These are phyloP conservation scores for Pseudocercospora pini-densiflorae DNA, from an alignment of 2,329 filamentous ascomycete species.

Conservation along the genomic window DNA sequence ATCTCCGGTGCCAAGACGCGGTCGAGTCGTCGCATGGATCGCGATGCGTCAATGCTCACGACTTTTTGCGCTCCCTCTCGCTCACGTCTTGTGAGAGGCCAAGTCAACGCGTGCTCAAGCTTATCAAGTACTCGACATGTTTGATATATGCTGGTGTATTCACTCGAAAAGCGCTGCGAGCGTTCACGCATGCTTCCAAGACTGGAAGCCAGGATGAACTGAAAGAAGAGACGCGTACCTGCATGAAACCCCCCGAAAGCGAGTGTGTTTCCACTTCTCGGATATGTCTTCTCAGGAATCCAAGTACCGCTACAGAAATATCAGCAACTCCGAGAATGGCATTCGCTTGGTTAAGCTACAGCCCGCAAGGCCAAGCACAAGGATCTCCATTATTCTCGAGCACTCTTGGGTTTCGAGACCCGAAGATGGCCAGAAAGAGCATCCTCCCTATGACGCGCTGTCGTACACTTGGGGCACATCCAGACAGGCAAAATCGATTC, in stretches of 20 bases:
- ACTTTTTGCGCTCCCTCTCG: no score
- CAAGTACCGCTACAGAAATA: constrained; percentile 1
- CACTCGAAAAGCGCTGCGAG: neutral
- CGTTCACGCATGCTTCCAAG: neutral
- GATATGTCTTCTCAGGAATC: neutral
- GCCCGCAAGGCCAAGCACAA: constrained; percentile 32
- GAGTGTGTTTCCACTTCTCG: neutral
- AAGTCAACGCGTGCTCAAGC: no score
- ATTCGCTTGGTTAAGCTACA: constrained; percentile 36
- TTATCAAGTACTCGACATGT: neutral
- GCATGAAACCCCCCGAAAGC: neutral
- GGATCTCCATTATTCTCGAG: constrained; percentile 33
- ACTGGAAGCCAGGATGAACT: neutral
- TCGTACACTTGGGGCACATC: constrained; percentile 38
- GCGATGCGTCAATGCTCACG: neutral
- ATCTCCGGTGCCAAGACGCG: neutral
- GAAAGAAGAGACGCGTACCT: neutral
- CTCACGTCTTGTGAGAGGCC: no score
- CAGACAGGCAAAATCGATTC: constrained; percentile 31
- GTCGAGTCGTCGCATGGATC: neutral
- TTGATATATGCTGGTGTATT: neutral
- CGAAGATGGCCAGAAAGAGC: constrained; percentile 15
- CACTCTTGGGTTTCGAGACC: constrained; percentile 33
- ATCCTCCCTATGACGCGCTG: constrained; percentile 35
- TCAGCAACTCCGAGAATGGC: constrained; percentile 18